A percentile compares a stretch with the other conserved stretches of the same genome.
Conservation (phyloP, 75 land plant genomes). For the Pinus tabuliformis region DNA sequence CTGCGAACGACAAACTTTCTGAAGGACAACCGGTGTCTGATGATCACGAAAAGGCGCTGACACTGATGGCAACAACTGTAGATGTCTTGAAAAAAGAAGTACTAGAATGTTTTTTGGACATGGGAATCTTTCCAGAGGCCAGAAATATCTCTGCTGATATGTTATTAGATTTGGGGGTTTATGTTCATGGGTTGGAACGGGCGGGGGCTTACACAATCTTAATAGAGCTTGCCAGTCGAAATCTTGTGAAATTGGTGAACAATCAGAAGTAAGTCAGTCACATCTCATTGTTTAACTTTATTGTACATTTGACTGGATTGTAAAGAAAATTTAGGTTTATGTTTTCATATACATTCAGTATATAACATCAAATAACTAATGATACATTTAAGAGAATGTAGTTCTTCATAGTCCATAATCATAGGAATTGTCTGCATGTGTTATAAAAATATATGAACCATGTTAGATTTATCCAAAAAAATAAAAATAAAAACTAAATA, state of each 20-base stretch:
- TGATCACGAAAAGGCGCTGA: slow-evolving; percentile 43
- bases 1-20: slow-evolving; percentile 37
- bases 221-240: slow-evolving; percentile 46
- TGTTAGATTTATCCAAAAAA: no score
- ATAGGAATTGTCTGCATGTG: no score
- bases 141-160: slow-evolving; percentile 51
- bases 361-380: no score
- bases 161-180: slow-evolving; percentile 55
- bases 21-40: slow-evolving; percentile 43
- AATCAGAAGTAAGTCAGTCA: slow-evolving; percentile 8
- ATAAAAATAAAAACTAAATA: no score
- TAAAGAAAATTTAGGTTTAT: no score
- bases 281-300: no score
- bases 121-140: slow-evolving; percentile 64
- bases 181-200: slow-evolving; percentile 41
- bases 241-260: slow-evolving; percentile 50
- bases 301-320: no score
- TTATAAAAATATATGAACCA: no score
- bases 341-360: no score
- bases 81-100: slow-evolving; percentile 13
- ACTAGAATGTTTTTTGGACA: slow-evolving; percentile 56
- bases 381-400: no score
- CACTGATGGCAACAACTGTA: slow-evolving; percentile 41
- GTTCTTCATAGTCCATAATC: no score
- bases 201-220: slow-evolving; percentile 48